Evolutionary conservation across 176 grass and related monocot species (phyloP).

Genomic region (Hyparrhenia diplandra): DNA sequence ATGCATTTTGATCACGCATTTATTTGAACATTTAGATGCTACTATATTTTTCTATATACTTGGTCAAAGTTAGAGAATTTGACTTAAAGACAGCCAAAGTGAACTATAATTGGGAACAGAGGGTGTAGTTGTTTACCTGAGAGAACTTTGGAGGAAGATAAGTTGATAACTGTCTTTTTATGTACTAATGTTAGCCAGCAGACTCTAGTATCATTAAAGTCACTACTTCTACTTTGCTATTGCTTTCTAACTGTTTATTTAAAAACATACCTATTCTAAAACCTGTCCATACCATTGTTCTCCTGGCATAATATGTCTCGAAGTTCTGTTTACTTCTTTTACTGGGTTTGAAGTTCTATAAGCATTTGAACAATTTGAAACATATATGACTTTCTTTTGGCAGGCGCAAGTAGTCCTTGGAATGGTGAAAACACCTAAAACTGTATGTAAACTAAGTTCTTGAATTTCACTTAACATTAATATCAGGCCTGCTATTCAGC

Average conservation of each 20-base stretch:
- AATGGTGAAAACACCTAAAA: conserved; percentile 90
- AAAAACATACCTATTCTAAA: background rate
- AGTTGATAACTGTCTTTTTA: background rate
- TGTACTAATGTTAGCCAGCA: conserved; percentile 3
- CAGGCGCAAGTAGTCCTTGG: conserved; percentile 96
- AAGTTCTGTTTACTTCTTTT: conserved; percentile 4
- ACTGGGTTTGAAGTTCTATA: background rate
- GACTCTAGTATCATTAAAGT: background rate
- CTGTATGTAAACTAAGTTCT: conserved; percentile 44
- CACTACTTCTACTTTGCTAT: background rate
- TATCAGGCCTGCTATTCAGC: background rate
- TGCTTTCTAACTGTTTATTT: conserved; percentile 16
- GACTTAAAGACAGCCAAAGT: background rate
- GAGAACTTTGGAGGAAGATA: background rate
- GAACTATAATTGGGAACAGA: background rate
- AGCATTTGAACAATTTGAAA: background rate
- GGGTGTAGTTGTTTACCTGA: background rate
- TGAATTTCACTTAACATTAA: conserved; percentile 16
- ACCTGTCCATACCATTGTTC: background rate
- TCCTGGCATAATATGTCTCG: background rate
- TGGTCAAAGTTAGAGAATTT: background rate
- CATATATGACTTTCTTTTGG: conserved; percentile 25
- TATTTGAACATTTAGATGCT: background rate
- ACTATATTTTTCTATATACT: background rate
- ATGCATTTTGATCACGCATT: background rate